Evolutionary conservation across 225 moss, liverwort and hornwort species (phyloP).

Genomic region (Bryoerythrophyllum caledonicum): DNA sequence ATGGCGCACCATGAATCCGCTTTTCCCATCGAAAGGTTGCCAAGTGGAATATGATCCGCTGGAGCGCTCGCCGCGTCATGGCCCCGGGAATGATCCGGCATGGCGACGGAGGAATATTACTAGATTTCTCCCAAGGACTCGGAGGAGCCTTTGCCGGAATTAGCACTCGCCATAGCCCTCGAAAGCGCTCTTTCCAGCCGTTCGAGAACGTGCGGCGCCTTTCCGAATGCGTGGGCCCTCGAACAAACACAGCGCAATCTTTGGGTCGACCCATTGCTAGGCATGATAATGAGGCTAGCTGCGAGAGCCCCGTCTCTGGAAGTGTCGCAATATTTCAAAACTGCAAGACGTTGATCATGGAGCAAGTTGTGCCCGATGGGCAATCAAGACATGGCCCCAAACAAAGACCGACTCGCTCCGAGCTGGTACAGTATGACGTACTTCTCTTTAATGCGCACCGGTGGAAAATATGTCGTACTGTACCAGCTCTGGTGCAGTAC

Average conservation of each 20-base stretch:
- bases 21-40: background rate
- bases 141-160: slow-evolving; percentile 4
- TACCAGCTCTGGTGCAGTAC: background rate
- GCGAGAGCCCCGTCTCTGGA: background rate
- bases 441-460: background rate
- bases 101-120: background rate
- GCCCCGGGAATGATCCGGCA: slow-evolving; percentile 2
- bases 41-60: background rate
- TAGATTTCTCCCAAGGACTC: background rate
- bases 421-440: background rate
- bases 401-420: background rate
- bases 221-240: background rate
- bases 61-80: background rate
- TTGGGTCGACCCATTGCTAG: background rate
- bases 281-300: background rate
- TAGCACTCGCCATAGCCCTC: background rate
- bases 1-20: background rate
- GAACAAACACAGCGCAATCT: background rate
- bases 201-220: background rate
- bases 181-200: background rate
- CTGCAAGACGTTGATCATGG: background rate
- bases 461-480: background rate
- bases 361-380: background rate
- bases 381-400: background rate
- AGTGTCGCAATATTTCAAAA: background rate